Percentiles rank a stretch among this genome's conserved stretches.
phyloP scores from a whole-genome alignment of 192 early-diverging fungal species.

The Endogone sp. region DNA sequence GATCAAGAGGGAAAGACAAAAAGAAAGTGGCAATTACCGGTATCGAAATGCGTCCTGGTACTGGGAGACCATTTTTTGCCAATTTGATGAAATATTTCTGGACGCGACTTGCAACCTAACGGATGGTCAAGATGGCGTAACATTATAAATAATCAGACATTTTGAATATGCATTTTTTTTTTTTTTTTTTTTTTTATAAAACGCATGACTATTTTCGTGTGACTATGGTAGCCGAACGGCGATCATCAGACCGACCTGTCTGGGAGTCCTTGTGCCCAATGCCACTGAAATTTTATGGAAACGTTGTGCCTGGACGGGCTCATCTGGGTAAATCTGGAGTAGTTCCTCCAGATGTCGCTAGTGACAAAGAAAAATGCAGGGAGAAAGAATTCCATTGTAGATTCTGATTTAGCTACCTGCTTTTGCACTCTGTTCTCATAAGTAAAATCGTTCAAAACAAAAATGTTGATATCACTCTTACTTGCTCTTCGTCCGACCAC shows the following conservation, averaged over 20 bases:
- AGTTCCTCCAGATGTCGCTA: conserved; percentile 52
- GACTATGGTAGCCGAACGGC: too few species aligned
- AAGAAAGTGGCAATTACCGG: conserved; percentile 30
- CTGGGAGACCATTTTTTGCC: conserved; percentile 64
- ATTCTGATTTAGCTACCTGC: background rate
- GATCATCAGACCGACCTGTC: conserved; percentile 44
- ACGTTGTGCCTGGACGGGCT: conserved; percentile 61
- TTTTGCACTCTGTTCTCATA: background rate
- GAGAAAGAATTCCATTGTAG: background rate
- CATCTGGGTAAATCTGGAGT: conserved; percentile 62
- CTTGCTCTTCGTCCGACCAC: conserved; percentile 69
- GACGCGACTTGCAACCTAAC: conserved; percentile 58
- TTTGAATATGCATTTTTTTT: too few species aligned
- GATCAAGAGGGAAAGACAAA: too few species aligned
- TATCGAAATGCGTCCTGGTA: conserved; percentile 60
- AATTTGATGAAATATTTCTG: conserved; percentile 83
- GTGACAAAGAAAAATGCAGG: background rate
- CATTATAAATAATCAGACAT: too few species aligned
- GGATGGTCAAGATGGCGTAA: too few species aligned
- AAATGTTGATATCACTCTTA: background rate
- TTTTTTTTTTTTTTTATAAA: too few species aligned
- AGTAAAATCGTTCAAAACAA: background rate
- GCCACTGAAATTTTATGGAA: conserved; percentile 71
- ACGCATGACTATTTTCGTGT: too few species aligned
- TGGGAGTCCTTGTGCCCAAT: conserved; percentile 63